phyloP scores from a whole-genome alignment of 108 stramenopile species.

The Bacterosira constricta region DNA sequence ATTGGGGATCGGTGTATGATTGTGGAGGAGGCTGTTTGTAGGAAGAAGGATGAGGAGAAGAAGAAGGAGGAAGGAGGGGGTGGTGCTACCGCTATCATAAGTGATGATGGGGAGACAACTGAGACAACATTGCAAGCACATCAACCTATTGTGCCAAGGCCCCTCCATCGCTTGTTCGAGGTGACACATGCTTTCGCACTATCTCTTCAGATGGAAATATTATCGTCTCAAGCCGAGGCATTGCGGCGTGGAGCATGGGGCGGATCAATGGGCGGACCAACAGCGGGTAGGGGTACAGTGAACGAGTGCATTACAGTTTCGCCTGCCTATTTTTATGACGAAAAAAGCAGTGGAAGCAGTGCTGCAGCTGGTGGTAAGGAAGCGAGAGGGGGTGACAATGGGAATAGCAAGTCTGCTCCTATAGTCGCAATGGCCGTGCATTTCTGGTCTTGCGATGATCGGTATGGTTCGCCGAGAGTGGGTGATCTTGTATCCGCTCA shows the following conservation, averaged over 20 bases:
- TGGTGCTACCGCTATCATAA: not conserved
- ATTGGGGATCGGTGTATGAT: slow-evolving; percentile 81
- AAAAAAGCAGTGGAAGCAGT: not conserved
- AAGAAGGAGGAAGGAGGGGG: slow-evolving; percentile 18
- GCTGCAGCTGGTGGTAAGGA: not conserved
- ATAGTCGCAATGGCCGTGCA: slow-evolving; percentile 70
- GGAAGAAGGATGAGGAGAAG: slow-evolving; percentile 25
- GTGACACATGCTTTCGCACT: slow-evolving; percentile 80
- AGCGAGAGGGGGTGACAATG: no score
- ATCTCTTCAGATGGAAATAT: slow-evolving; percentile 82
- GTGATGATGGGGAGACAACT: not conserved
- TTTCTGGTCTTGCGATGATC: slow-evolving; percentile 89
- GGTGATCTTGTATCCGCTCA: slow-evolving; percentile 44
- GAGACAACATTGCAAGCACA: not conserved
- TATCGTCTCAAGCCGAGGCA: slow-evolving; percentile 84
- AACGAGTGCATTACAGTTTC: slow-evolving; percentile 64
- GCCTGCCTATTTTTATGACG: slow-evolving; percentile 77
- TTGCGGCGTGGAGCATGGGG: slow-evolving; percentile 83
- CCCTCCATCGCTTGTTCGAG: slow-evolving; percentile 75
- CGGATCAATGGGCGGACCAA: slow-evolving; percentile 7
- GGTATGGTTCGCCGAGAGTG: slow-evolving; percentile 77
- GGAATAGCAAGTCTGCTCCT: slow-evolving; percentile 10
- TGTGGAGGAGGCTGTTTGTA: slow-evolving; percentile 57
- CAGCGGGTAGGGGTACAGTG: not conserved
- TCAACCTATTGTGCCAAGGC: slow-evolving; percentile 49